These are phyloP conservation scores for Diatrype stigma DNA, from an alignment of 2,329 filamentous ascomycete species.

Conservation along the genomic window DNA sequence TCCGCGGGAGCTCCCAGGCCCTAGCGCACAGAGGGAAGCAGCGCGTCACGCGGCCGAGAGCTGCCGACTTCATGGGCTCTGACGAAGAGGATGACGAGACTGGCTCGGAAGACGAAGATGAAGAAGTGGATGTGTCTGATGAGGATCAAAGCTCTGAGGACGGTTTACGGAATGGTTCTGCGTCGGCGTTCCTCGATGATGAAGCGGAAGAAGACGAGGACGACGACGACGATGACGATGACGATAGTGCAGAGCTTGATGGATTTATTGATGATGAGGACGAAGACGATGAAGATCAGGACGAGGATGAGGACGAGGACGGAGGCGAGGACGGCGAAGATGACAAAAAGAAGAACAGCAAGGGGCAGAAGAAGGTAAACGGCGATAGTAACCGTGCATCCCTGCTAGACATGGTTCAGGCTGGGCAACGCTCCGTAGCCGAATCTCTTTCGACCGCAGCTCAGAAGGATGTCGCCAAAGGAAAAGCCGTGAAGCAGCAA, in stretches of 20 bases:
- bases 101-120: slow-evolving; percentile 32
- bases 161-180: slow-evolving; percentile 5
- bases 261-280: slow-evolving; percentile 32
- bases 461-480: slow-evolving; percentile 78
- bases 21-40: slow-evolving; percentile 28
- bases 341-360: slow-evolving; percentile 30
- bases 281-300: slow-evolving; percentile 31
- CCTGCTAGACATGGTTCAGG: slow-evolving; percentile 62
- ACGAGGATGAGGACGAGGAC: slow-evolving; percentile 25
- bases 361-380: slow-evolving; percentile 27
- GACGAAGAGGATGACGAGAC: slow-evolving; percentile 37
- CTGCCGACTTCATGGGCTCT: slow-evolving; percentile 53
- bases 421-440: slow-evolving; percentile 63
- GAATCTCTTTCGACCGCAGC: slow-evolving; percentile 59
- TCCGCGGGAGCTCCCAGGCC: slow-evolving; percentile 55
- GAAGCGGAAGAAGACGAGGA: slow-evolving; percentile 27
- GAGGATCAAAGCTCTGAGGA: slow-evolving; percentile 25
- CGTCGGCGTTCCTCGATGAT: slow-evolving; percentile 14
- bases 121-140: slow-evolving; percentile 31
- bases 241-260: slow-evolving; percentile 14
- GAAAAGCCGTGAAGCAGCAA: slow-evolving; percentile 79
- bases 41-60: slow-evolving; percentile 40
- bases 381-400: slow-evolving; percentile 45
- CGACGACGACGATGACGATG: slow-evolving; percentile 24
- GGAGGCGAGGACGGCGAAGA: slow-evolving; percentile 30